Evolutionary conservation across 2,329 filamentous ascomycete genomes (phyloP).

Genomic region (Phialocephala sp.): DNA sequence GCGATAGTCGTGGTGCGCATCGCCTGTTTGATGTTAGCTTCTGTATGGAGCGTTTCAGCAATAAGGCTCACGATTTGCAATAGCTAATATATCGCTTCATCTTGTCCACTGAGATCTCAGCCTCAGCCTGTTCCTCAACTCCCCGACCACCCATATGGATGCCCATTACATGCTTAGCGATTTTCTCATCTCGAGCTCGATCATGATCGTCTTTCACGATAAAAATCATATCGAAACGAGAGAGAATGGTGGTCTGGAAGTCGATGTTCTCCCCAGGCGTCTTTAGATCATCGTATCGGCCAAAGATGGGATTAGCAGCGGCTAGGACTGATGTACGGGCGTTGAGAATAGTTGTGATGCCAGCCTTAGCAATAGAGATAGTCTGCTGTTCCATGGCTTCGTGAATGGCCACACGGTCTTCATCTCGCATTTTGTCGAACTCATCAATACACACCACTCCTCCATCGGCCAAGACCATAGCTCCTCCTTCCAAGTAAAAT

Average conservation of each 20-base stretch:
- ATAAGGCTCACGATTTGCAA: slow-evolving; percentile 79
- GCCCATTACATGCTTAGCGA: slow-evolving; percentile 95
- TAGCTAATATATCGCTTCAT: slow-evolving; percentile 98
- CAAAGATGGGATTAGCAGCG: slow-evolving; percentile 96
- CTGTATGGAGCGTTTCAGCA: neutral
- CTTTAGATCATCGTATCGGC: slow-evolving; percentile 97
- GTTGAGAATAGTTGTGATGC: slow-evolving; percentile 97
- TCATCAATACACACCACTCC: slow-evolving; percentile 99
- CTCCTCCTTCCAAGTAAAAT: slow-evolving; percentile 97
- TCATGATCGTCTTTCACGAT: slow-evolving; percentile 97
- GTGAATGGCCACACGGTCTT: slow-evolving; percentile 96
- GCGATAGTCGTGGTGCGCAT: slow-evolving; percentile 88
- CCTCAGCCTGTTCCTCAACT: slow-evolving; percentile 80
- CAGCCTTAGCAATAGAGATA: slow-evolving; percentile 97
- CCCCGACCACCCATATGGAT: slow-evolving; percentile 93
- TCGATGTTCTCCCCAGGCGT: slow-evolving; percentile 98
- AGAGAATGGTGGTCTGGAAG: slow-evolving; percentile 97
- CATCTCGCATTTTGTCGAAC: slow-evolving; percentile 99
- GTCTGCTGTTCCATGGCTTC: slow-evolving; percentile 99
- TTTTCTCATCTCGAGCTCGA: slow-evolving; percentile 85
- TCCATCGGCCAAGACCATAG: slow-evolving; percentile 96
- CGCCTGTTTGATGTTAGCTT: slow-evolving; percentile 59
- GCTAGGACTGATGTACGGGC: slow-evolving; percentile 93
- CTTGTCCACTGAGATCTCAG: slow-evolving; percentile 92
- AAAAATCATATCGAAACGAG: slow-evolving; percentile 99